These are phyloP conservation scores for Aspergillus uvarum DNA, from an alignment of 2,329 filamentous ascomycete genomes.

Conservation along the genomic window DNA sequence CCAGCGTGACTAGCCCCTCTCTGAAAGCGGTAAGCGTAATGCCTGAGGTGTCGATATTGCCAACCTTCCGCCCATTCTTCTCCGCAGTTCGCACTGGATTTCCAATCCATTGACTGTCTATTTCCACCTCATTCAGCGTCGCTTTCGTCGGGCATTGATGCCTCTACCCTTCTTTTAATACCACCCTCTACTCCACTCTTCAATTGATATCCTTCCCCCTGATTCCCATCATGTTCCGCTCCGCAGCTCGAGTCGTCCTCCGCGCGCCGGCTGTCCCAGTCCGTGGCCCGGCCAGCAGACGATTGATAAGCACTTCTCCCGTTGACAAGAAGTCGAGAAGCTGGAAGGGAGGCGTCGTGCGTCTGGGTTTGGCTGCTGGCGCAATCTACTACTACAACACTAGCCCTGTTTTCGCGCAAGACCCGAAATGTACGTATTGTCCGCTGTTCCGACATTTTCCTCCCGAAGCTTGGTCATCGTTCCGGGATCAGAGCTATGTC, in stretches of 20 bases:
- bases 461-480: background rate
- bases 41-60: background rate
- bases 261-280: conserved; percentile 36
- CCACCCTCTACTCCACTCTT: background rate
- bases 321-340: conserved; percentile 68
- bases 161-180: conserved; percentile 8
- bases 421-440: conserved; percentile 65
- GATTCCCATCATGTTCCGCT: conserved; percentile 51
- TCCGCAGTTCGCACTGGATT: background rate
- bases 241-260: conserved; percentile 47
- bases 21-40: background rate
- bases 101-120: background rate
- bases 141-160: conserved; percentile 1
- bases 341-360: conserved; percentile 73
- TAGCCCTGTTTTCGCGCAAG: conserved; percentile 80
- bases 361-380: conserved; percentile 74
- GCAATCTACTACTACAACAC: conserved; percentile 95
- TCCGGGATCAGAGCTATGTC: background rate
- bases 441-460: conserved; percentile 11
- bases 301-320: conserved; percentile 57
- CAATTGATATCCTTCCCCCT: conserved; percentile 4
- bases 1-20: background rate
- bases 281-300: conserved; percentile 35
- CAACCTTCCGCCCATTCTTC: background rate
- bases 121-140: background rate